Evolutionary conservation across 2,329 filamentous ascomycete species (phyloP).

Genomic region (Colletotrichum cordylinicola): DNA sequence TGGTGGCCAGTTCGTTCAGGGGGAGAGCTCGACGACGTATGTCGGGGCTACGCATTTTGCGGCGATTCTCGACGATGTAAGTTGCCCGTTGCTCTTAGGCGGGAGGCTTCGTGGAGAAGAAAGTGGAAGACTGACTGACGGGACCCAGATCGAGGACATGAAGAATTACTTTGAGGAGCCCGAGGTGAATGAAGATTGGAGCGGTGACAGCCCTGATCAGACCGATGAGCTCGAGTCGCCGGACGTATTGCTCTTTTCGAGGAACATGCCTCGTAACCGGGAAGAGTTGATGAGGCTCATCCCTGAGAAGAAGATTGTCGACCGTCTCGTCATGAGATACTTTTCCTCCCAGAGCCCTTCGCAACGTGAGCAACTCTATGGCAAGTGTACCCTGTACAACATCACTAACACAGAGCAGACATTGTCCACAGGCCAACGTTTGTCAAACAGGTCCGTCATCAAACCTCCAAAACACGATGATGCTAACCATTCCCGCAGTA

Average conservation of each 20-base stretch:
- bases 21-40: constrained; percentile 52
- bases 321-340: constrained; percentile 57
- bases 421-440: constrained; percentile 60
- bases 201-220: constrained; percentile 37
- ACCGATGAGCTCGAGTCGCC: constrained; percentile 40
- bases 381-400: constrained; percentile 1
- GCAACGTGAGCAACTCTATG: constrained; percentile 43
- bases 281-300: constrained; percentile 53
- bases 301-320: constrained; percentile 51
- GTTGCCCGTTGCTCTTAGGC: constrained; percentile 21
- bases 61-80: constrained; percentile 65
- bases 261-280: constrained; percentile 42
- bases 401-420: constrained; percentile 38
- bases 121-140: constrained; percentile 3
- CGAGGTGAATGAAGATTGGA: constrained; percentile 31
- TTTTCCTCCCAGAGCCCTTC: constrained; percentile 60
- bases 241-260: constrained; percentile 49
- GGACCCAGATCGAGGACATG: constrained; percentile 60
- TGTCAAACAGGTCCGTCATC: constrained; percentile 40
- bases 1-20: constrained; percentile 49
- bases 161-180: constrained; percentile 62
- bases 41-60: constrained; percentile 66
- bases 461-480: neutral
- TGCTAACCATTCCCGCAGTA: constrained; percentile 44
- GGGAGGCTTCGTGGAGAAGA: neutral